phyloP scores from a whole-genome alignment of 345 rosid genomes.

The Xanthoceras sorbifolium region DNA sequence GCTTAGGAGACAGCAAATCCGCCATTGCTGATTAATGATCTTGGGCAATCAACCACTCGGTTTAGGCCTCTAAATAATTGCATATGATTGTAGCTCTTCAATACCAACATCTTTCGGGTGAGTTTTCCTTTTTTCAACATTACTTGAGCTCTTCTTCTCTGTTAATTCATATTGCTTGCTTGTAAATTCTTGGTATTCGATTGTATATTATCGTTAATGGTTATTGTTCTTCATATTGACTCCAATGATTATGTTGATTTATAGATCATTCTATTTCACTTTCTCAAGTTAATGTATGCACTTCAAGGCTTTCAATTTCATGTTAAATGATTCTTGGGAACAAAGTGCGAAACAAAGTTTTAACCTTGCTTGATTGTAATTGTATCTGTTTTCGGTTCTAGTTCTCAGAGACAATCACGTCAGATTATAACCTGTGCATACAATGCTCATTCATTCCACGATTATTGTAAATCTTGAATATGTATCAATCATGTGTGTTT shows the following conservation, averaged over 20 bases:
- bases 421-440: not conserved
- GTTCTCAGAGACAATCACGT: not conserved
- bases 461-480: not conserved
- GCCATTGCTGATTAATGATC: not conserved
- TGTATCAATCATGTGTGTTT: not conserved
- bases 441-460: not conserved
- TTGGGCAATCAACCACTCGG: too few species aligned
- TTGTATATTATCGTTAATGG: not conserved
- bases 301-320: not conserved
- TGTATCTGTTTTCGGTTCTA: not conserved
- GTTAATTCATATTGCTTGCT: not conserved
- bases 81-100: not conserved
- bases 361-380: not conserved
- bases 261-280: not conserved
- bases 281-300: not conserved
- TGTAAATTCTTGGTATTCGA: not conserved
- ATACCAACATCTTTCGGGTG: conserved; percentile 13
- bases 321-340: conserved; percentile 1
- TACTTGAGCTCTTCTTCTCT: not conserved
- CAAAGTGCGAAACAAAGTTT: not conserved
- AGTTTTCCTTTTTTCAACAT: not conserved
- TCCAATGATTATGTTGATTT: not conserved
- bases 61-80: not conserved
- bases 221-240: not conserved
- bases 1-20: conserved; percentile 1